A percentile compares a stretch with the other conserved stretches of the same genome.
Conservation (phyloP, 345 rosid genomes). For the Theobroma cacao region DNA sequence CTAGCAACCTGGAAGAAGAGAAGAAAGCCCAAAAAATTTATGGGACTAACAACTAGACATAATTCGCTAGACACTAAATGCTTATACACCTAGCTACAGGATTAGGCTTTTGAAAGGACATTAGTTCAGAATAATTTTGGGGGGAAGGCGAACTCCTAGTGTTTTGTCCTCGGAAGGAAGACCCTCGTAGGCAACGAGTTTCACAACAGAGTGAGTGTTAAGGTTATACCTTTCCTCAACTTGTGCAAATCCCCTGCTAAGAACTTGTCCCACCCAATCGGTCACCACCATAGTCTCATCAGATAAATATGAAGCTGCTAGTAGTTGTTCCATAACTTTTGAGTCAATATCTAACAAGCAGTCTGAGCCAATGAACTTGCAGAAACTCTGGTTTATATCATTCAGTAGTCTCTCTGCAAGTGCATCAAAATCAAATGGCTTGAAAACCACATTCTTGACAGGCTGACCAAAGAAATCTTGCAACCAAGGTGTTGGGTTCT, state of each 20-base stretch:
- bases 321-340: slow-evolving; percentile 54
- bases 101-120: slow-evolving; percentile 8
- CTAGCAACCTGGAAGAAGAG: slow-evolving; percentile 18
- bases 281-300: slow-evolving; percentile 30
- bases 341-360: slow-evolving; percentile 46
- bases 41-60: slow-evolving; percentile 23
- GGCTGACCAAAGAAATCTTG: slow-evolving; percentile 37
- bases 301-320: slow-evolving; percentile 43
- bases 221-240: slow-evolving; percentile 38
- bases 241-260: slow-evolving; percentile 39
- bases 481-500: slow-evolving; percentile 48
- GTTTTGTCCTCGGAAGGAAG: slow-evolving; percentile 12
- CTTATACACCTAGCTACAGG: slow-evolving; percentile 25
- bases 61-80: slow-evolving; percentile 11
- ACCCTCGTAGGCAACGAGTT: slow-evolving; percentile 31
- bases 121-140: slow-evolving; percentile 26
- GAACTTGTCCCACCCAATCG: slow-evolving; percentile 49
- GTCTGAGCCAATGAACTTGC: slow-evolving; percentile 24
- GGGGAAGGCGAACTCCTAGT: slow-evolving; percentile 29
- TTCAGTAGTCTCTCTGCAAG: slow-evolving; percentile 39
- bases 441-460: slow-evolving; percentile 39
- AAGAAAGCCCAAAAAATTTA: slow-evolving; percentile 13
- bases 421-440: slow-evolving; percentile 54
- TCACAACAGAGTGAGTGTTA: slow-evolving; percentile 34
- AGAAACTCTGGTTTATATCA: slow-evolving; percentile 34